Evolutionary conservation across 192 early-diverging fungal genomes (phyloP), one percentile per base, ranked within the genome.

Genomic region (Rhizophagus prolifer): DNA sequence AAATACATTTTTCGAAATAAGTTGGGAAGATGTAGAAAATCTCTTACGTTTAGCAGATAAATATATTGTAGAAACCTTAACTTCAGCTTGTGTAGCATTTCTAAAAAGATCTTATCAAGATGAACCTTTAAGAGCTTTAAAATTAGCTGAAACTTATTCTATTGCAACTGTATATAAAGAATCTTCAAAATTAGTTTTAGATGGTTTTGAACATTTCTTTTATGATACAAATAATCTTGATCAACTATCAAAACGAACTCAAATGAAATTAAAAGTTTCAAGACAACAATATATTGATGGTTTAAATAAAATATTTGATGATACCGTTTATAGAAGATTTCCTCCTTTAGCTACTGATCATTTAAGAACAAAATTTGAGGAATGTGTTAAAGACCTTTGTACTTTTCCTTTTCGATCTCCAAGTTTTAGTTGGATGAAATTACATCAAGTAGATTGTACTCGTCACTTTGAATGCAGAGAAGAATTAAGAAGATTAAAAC

Each of bases 201-300:
- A 75, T 36, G 46, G 44, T 7, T 75, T 75, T 30, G 74, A 75
- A 30, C 61, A 75, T 36, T 65, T 75, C 13, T 64, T 75, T 58
- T 47, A 75, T 65, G 63, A 75, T 41, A 14, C 60, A 10, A 47
- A 19, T 28, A 65, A 65, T 28, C 19, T 54, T 1, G 19, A 44
- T 25, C 23, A 38, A n/a, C 50, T 75, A 65, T 75, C 74, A 12
- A 62, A 28, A 13, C 13, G 6, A 9, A 75, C 74, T 19, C 23
- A 34, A 50, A 63, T 23, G 26, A 75, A 75, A 47, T 54, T 75
- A 30, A 63, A 75, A 47, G 36, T 63, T 47, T 44, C 30, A 10
- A 62, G 74, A 30, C 74, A 75, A 75, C 46, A 75, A 75, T 75
- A 75, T 47, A 30, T 75, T 47, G 74, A 75, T 54, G 74, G 74